Percentiles rank a stretch among this genome's conserved stretches.
phyloP scores from a whole-genome alignment of 2,329 filamentous ascomycete species.

The Aureobasidium namibiae region DNA sequence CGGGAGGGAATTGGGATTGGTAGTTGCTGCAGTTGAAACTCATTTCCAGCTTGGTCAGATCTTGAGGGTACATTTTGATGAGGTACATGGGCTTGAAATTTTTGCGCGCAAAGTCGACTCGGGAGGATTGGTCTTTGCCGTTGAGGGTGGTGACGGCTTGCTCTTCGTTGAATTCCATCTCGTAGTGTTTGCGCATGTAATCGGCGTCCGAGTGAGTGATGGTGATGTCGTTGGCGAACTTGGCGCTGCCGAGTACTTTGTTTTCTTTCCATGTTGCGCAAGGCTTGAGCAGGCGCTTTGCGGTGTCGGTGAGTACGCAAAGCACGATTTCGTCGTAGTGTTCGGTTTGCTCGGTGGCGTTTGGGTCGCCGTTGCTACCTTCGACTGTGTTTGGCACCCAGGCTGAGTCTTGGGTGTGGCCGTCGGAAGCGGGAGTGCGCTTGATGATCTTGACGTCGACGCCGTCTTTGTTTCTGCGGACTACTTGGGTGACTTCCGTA shows the following conservation, averaged over 20 bases:
- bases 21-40: constrained; percentile 58
- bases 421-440: constrained; percentile 33
- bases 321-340: constrained; percentile 59
- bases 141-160: constrained; percentile 37
- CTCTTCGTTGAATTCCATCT: constrained; percentile 48
- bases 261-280: constrained; percentile 55
- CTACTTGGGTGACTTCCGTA: constrained; percentile 47
- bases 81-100: constrained; percentile 58
- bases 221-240: constrained; percentile 63
- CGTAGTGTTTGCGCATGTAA: constrained; percentile 63
- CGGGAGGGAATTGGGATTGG: constrained; percentile 58
- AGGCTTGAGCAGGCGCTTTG: constrained; percentile 50
- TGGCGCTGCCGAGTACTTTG: constrained; percentile 61
- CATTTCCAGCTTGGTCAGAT: constrained; percentile 50
- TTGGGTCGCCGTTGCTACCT: constrained; percentile 31
- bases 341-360: constrained; percentile 37
- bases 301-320: constrained; percentile 50
- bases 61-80: constrained; percentile 50
- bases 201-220: constrained; percentile 57
- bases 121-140: constrained; percentile 32
- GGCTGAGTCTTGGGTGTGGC: constrained; percentile 38
- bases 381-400: constrained; percentile 31
- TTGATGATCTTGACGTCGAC: constrained; percentile 43
- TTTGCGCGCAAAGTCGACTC: constrained; percentile 39
- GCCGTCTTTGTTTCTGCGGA: constrained; percentile 43